Evolutionary conservation across 2,329 filamentous ascomycete species (phyloP), one percentile per base, ranked within the genome.

Genomic region (Phoma sp.): DNA sequence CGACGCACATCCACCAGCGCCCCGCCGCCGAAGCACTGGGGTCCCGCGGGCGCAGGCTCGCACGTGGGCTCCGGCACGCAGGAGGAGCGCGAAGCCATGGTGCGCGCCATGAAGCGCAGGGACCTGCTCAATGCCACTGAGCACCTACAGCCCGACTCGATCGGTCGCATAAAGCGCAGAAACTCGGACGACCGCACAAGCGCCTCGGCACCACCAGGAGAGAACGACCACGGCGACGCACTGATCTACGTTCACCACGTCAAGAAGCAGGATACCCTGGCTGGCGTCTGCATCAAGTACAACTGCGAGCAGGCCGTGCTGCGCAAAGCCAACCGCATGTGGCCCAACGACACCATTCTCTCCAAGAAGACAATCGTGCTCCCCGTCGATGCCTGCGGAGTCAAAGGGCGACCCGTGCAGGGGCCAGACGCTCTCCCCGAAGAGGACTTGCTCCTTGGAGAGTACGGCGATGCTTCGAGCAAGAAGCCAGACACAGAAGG

Each of bases 211-310:
- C 79, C 80, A 19, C 79, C 80, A 13, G 78, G 77, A 46, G 84
- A 87, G 45, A 82, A 86, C 31, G 86, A 89, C 31, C 82, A 86
- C 44, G 83, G 86, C 64, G 89, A 96, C 63, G 90, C 91, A 21
- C 78, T 98, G 60, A 93, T 94, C 17, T 99, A 98, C 74, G 82
- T 98, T 46, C 95, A 99, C 76, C 87, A 89, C 67, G 91, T 98
- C 17, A 84, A 88, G 65, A 85, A 88, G 13, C 85, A 85, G 39
- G 95, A 99, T 76, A 98, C 92, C 1, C 87, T 98, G 64, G 92
- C 93, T 1, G 94, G 95, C 2, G 87, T 99, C 45, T 89, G 95
- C 47, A 88, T 99, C 62, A 90, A 88, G 66, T 99, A 96, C 76
- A 89, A 91, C 66, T 98, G 94, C 73, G 86, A 90, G 60, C 87